Evolutionary conservation across 768 basidiomycete species (phyloP), one percentile per base, ranked within the genome.

Genomic region (Xerocomellus intermedius): DNA sequence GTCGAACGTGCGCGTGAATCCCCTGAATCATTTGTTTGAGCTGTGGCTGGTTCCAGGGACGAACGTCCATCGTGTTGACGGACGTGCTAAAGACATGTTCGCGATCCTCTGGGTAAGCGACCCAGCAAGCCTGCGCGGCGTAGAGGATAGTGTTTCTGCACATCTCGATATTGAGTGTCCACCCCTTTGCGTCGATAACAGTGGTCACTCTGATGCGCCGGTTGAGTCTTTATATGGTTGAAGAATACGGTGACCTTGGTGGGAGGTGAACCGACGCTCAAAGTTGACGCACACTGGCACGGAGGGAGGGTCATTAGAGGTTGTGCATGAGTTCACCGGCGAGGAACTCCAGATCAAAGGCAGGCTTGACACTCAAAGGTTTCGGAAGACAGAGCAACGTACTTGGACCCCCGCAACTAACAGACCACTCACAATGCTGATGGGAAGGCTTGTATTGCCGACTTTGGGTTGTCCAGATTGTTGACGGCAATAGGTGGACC

Each of bases 101-200:
- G 17, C 60, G 59, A 28, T 61, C 60, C n/a, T 57, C 59, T 16
- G 60, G 59, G 38, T 61, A 57, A 21, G 59, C 60, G n/a, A 61
- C 48, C 60, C 60, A 61, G 8, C 59, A 50, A 5, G 52, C 55
- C 12, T 21, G n/a, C 2, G 30, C 59, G 4, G 17, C 13, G 10
- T 54, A 12, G 8, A 61, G 33, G 21, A 47, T 8, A 0, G 55
- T 61, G 10, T 57, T 45, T 2, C 32, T 45, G 59, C 48, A 51
- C 1, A 55, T 57, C 12, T 42, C 55, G 12, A 61, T 61, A n/a
- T 50, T 46, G 33, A 61, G 59, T 6, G 49, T 61, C 45, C 61
- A 61, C 8, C 60, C 59, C 3, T 32, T 48, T 5, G 16, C 38
- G 8, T 61, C 55, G 7, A 61, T 54, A 8, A 43, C 42, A 8